Base-by-base conservation (phyloP, 306 rosid species). In the Quercus variabilis region DNA sequence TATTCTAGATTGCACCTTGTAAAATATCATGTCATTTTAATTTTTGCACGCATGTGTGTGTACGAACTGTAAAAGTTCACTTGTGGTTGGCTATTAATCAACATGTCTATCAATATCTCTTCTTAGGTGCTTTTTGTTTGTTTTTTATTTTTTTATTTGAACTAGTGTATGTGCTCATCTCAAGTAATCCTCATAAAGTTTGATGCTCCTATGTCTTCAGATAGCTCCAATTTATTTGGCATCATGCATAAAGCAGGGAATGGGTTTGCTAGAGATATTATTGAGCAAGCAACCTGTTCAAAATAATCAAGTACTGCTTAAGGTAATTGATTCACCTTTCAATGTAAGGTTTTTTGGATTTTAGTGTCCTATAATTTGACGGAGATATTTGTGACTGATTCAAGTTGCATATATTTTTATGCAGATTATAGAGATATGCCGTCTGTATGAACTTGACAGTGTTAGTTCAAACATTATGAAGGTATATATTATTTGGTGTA, bases 161-260 rank as follows among this genome's bases (percentile, higher is more conserved):
- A 49, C 17, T 49, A 49, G 54, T 75, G 64, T 72, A 57, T 67
- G 52, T 35, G n/a, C 19, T 23, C 20, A 74, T 79, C n/a, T 69
- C 35, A 55, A 74, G 59, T 78, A 75, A 77, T 76, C 69, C 86
- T 86, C 75, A 60, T 74, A 26, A 55, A 58, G 73, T 81, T 33
- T 56, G 74, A 67, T 82, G 76, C 80, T 82, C 51, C 71, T 74
- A 30, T 80, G 78, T 84, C 80, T 83, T 69, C 90, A 95, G 99
- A 89, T 95, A 84, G 97, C 99, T 90, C 99, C 99, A 64, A 89
- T 95, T 77, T 95, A 95, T 88, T 86, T 92, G 87, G 77, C 91
- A n/a, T 92, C 99, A 2, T 95, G 98, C 91, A 79, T 84, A 91
- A 95, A 92, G 86, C 99, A 92, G 84, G 99, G 99, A 83, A 86